These are phyloP conservation scores for Primulina huaijiensis DNA, from an alignment of 257 asterid genomes.

Conservation along the genomic window DNA sequence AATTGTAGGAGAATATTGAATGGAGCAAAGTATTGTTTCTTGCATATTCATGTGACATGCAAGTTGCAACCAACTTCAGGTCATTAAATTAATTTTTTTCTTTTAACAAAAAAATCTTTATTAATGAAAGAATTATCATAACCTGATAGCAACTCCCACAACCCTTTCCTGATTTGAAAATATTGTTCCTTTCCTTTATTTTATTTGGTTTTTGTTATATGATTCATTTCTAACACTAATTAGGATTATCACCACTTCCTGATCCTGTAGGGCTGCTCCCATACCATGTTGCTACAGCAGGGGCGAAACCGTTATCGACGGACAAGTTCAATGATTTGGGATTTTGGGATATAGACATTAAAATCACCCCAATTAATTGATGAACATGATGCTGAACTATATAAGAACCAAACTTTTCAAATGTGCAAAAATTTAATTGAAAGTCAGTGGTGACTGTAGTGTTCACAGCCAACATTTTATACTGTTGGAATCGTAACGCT, in stretches of 20 bases:
- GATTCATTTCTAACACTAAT: too few species aligned
- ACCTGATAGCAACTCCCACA: constrained; percentile 41
- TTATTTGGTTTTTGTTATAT: too few species aligned
- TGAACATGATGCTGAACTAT: background rate
- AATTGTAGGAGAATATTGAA: too few species aligned
- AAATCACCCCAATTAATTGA: background rate
- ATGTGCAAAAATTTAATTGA: too few species aligned
- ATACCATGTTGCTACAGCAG: background rate
- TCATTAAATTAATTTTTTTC: too few species aligned
- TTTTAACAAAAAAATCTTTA: too few species aligned
- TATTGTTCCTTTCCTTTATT: background rate
- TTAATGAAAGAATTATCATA: background rate
- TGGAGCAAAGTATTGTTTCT: too few species aligned
- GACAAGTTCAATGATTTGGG: background rate
- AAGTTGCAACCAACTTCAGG: too few species aligned
- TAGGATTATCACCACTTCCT: background rate
- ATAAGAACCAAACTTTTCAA: background rate
- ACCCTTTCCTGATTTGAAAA: constrained; percentile 29
- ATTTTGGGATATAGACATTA: too few species aligned
- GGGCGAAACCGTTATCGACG: background rate
- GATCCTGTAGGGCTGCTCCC: background rate
- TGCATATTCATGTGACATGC: too few species aligned
- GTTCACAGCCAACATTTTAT: too few species aligned
- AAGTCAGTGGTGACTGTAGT: too few species aligned
- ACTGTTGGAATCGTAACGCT: background rate